Percentiles rank a stretch among this genome's conserved stretches.
These are phyloP conservation scores for Paraphoma sp. DNA, from an alignment of 2,329 filamentous ascomycete genomes.

Conservation along the genomic window DNA sequence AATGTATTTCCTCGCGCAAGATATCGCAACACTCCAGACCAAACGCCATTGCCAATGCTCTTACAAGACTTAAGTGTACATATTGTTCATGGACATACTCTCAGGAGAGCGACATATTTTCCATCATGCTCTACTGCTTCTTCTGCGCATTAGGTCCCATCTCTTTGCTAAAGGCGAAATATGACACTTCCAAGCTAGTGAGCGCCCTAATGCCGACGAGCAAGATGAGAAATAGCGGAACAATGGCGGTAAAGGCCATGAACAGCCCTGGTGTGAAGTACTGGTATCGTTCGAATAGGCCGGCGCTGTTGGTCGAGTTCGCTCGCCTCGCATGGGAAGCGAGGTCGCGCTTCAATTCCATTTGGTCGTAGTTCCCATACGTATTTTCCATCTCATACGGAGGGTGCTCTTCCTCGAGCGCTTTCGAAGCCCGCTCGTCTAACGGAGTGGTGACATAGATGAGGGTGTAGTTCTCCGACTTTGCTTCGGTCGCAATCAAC, in stretches of 20 bases:
- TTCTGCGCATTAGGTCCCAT: conserved; percentile 89
- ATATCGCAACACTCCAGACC: conserved; percentile 1
- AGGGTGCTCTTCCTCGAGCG: conserved; percentile 25
- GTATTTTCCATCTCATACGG: conserved; percentile 70
- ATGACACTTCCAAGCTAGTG: conserved; percentile 83
- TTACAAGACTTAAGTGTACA: conserved; percentile 5
- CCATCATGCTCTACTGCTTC: conserved; percentile 63
- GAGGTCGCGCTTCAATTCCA: conserved; percentile 75
- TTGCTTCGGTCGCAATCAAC: conserved; percentile 48
- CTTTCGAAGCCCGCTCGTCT: conserved; percentile 34
- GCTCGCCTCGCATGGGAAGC: conserved; percentile 37
- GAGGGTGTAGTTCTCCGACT: conserved; percentile 69
- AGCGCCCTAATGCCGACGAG: conserved; percentile 80
- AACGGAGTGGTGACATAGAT: conserved; percentile 73
- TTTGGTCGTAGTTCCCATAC: conserved; percentile 68
- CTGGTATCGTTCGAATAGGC: conserved; percentile 89
- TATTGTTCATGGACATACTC: not conserved
- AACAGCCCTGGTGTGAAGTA: conserved; percentile 93
- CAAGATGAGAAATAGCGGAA: conserved; percentile 78
- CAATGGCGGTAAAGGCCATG: conserved; percentile 76
- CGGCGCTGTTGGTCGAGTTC: conserved; percentile 35
- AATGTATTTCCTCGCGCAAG: not conserved
- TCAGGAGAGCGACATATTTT: not conserved
- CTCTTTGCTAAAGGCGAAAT: conserved; percentile 96
- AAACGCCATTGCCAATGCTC: conserved; percentile 8